These are phyloP conservation scores for Kodamaea hsintzibuensis DNA, from an alignment of 805 yeast genomes.

Conservation along the genomic window DNA sequence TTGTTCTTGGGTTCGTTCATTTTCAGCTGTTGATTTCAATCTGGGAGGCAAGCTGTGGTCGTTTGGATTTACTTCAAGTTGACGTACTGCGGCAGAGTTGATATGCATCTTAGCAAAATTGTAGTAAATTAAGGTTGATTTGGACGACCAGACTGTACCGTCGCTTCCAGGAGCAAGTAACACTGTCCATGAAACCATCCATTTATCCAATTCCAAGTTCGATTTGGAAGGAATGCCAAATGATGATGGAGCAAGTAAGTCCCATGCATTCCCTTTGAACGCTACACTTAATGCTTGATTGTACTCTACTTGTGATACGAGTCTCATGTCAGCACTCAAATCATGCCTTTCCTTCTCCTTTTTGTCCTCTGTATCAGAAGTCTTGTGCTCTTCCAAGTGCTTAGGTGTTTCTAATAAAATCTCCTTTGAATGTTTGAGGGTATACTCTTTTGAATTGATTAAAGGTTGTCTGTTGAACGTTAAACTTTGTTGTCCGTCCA, in stretches of 20 bases:
- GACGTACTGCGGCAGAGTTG: constrained; percentile 52
- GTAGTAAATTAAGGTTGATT: constrained; percentile 67
- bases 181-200: constrained; percentile 84
- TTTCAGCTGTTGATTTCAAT: constrained; percentile 22
- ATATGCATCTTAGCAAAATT: constrained; percentile 77
- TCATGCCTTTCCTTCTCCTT: neutral
- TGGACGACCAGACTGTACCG: constrained; percentile 62
- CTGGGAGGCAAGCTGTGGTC: constrained; percentile 35
- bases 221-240: constrained; percentile 70
- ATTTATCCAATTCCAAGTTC: constrained; percentile 65
- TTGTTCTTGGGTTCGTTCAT: neutral
- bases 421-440: constrained; percentile 43
- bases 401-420: constrained; percentile 25
- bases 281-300: constrained; percentile 63
- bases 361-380: neutral
- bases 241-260: constrained; percentile 54
- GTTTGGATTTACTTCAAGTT: constrained; percentile 32
- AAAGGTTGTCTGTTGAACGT: constrained; percentile 59
- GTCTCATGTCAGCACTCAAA: constrained; percentile 47
- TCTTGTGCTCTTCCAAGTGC: constrained; percentile 2
- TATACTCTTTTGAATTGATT: constrained; percentile 47
- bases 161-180: constrained; percentile 60
- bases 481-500: constrained; percentile 70
- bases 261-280: constrained; percentile 62
- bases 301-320: constrained; percentile 68